Percentiles rank a stretch among this genome's conserved stretches.
Conservation (phyloP, 1,284 basidiomycete genomes). For the Dichomitus squalens region DNA sequence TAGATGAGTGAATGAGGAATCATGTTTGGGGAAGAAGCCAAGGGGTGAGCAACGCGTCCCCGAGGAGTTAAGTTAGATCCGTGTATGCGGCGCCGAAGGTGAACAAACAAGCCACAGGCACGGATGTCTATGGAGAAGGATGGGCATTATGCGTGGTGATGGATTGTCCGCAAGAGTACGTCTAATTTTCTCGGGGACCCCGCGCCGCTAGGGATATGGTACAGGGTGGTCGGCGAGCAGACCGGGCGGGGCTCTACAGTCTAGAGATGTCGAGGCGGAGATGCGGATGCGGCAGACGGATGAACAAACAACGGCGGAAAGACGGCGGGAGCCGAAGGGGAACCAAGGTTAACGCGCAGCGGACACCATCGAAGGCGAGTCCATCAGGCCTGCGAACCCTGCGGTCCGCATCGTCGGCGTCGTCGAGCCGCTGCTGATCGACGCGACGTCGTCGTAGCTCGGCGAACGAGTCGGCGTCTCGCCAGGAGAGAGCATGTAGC, state of each 20-base stretch:
- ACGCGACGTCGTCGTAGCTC: slow-evolving; percentile 35
- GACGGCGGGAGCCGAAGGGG: neutral
- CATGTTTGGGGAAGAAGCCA: neutral
- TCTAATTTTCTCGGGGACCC: neutral
- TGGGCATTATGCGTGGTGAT: slow-evolving; percentile 5
- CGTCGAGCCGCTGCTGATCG: slow-evolving; percentile 28
- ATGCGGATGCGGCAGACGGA: neutral
- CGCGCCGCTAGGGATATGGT: neutral
- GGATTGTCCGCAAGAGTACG: slow-evolving; percentile 3
- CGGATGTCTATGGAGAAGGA: neutral
- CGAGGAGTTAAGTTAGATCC: neutral
- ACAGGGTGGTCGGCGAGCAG: neutral
- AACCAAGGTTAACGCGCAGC: slow-evolving; percentile 16
- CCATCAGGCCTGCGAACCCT: slow-evolving; percentile 5
- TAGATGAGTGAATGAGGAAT: neutral
- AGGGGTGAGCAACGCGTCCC: neutral
- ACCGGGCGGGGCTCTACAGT: neutral
- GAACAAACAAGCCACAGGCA: neutral
- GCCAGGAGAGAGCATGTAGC: slow-evolving; percentile 26
- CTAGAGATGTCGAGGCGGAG: neutral
- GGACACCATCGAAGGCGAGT: slow-evolving; percentile 17
- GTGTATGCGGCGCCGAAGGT: neutral
- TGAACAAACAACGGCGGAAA: neutral
- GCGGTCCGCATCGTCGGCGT: slow-evolving; percentile 31
- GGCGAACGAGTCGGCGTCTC: slow-evolving; percentile 33